Evolutionary conservation across 208 protist genomes (phyloP).

Genomic region (Vickermania ingenoplastis): DNA sequence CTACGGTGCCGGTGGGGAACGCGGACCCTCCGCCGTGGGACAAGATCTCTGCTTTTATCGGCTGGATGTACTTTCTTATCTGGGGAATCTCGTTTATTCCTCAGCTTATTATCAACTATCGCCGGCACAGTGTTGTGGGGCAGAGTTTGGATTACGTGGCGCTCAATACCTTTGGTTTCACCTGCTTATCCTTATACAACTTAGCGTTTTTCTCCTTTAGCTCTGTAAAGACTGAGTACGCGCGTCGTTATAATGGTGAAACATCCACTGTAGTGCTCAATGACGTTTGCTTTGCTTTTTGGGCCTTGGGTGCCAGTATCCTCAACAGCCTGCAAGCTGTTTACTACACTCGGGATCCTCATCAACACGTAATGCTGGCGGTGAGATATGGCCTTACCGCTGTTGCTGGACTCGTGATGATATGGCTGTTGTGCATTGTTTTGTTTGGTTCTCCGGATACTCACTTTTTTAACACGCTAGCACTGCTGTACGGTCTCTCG

Average conservation of each 20-base stretch:
- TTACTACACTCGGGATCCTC: slow-evolving; percentile 25
- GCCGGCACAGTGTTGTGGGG: slow-evolving; percentile 37
- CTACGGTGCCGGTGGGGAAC: slow-evolving; percentile 7
- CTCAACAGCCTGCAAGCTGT: slow-evolving; percentile 38
- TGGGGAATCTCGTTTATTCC: slow-evolving; percentile 70
- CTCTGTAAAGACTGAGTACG: slow-evolving; percentile 32
- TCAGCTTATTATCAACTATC: slow-evolving; percentile 44
- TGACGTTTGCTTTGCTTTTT: slow-evolving; percentile 61
- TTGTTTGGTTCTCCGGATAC: background rate
- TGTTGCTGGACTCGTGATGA: slow-evolving; percentile 9
- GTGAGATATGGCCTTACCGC: slow-evolving; percentile 8
- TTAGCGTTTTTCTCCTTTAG: slow-evolving; percentile 27
- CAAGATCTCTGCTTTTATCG: slow-evolving; percentile 26
- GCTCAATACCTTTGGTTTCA: slow-evolving; percentile 54
- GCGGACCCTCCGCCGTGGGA: slow-evolving; percentile 17
- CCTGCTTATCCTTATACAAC: slow-evolving; percentile 44
- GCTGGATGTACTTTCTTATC: slow-evolving; percentile 61
- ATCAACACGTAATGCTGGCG: slow-evolving; percentile 16
- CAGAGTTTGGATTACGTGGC: slow-evolving; percentile 61
- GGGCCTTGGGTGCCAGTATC: slow-evolving; percentile 27
- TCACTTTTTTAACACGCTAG: slow-evolving; percentile 13
- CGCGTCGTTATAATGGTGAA: slow-evolving; percentile 8
- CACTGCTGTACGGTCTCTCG: slow-evolving; percentile 28
- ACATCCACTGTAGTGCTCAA: slow-evolving; percentile 43
- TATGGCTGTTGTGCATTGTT: slow-evolving; percentile 1